Evolutionary conservation across 2,329 filamentous ascomycete genomes (phyloP).

Genomic region (Pseudogymnoascus sp.): DNA sequence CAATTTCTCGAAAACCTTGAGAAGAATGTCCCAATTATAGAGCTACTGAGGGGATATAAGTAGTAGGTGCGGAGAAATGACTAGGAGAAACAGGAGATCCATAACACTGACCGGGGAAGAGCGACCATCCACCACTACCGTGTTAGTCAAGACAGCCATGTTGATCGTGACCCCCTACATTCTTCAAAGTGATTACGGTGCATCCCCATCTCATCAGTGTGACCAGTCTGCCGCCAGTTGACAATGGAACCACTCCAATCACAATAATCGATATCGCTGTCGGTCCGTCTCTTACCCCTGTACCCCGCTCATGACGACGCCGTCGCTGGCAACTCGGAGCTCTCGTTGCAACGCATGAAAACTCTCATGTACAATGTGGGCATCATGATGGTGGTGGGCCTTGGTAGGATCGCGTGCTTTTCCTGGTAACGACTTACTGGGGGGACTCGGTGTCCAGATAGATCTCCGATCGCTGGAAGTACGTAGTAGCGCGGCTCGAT

Average conservation of each 20-base stretch:
- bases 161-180: neutral
- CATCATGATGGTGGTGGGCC: neutral
- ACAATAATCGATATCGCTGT: neutral
- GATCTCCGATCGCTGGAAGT: neutral
- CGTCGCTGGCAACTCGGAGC: neutral
- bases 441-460: neutral
- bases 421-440: neutral
- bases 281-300: neutral
- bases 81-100: neutral
- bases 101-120: neutral
- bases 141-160: neutral
- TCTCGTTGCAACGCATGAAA: neutral
- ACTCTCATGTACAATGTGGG: neutral
- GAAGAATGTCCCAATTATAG: neutral
- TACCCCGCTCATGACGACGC: neutral
- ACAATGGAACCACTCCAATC: neutral
- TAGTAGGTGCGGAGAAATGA: neutral
- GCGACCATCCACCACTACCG: neutral
- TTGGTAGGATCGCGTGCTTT: neutral
- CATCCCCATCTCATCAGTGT: neutral
- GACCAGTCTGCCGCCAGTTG: neutral
- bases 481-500: neutral
- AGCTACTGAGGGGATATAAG: neutral
- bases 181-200: neutral
- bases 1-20: neutral